Base-by-base conservation (phyloP, 2,329 filamentous ascomycete genomes). In the Aspergillus transmontanensis region DNA sequence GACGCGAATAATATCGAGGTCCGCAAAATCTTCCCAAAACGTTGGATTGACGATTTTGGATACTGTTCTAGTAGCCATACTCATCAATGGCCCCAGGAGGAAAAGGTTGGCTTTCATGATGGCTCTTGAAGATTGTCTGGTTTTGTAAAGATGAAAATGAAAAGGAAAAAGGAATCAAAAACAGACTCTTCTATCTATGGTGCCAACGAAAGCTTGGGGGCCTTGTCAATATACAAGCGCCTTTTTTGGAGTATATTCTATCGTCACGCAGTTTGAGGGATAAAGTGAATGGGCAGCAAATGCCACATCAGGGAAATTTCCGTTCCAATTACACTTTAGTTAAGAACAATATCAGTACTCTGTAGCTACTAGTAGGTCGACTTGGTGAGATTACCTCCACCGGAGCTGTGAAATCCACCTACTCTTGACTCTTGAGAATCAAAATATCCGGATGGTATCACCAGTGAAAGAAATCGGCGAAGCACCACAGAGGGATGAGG, bases 11-110 rank as follows among this genome's bases (percentile, higher is more conserved):
- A 87, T 77, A 66, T 87, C 85, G 21, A 84, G 77, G 65, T 87
- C 85, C 0, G 85, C 81, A 41, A 85, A 79, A 66, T 87, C 85
- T 59, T 85, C 77, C 77, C 82, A 87, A 2, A 87, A 72, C n/a
- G 86, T 76, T 0, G 84, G 85, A 67, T 87, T 86, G 16, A 71
- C 75, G 68, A 83, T 41, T 16, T 41, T 16, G 39, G 39, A 41
- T 41, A 41, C 39, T 4, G 16, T 19, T 41, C 16, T 41, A 2
- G 19, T 41, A n/a, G 39, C 39, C 39, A 41, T 41, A 19, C 39
- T n/a, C 39, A 41, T n/a, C 39, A 41, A 41, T 41, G 39, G 39
- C 39, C 39, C 39, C 7, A 19, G 16, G 39, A 41, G 3, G 16
- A 41, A 19, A 41, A n/a, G 6, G n/a, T n/a, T n/a, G 16, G 3